Base-by-base conservation (phyloP, 768 basidiomycete species). In the Panus rudis region DNA sequence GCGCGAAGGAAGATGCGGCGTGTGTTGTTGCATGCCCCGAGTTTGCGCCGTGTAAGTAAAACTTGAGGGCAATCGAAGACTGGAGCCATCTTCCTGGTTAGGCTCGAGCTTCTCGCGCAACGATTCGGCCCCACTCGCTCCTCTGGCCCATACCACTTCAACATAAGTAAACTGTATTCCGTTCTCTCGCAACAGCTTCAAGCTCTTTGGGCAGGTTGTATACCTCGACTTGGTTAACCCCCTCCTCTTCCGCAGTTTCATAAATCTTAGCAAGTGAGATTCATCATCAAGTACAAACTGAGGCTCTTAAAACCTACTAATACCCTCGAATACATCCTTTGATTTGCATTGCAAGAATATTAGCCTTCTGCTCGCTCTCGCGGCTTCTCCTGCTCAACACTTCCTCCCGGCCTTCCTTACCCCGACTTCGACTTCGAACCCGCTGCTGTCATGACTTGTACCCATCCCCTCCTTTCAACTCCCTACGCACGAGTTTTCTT, bases 1-100 rank as follows among this genome's bases (percentile, higher is more conserved):
- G 92, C 92, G 31, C 82, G 92, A 47, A 76, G 92, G 53, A 96
- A 97, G 74, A 94, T 94, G 90, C 78, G 96, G 43, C 87, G 92
- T 53, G 92, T 93, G 30, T 77, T 97, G 16, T 90, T 97, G n/a
- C 40, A 93, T 96, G 59, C 96, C 94, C 81, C 84, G 92, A 52
- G 94, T 97, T 54, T 88, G 92, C 49, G 92, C 92, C 54, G 90
- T 93, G 65, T 92, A 93, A 79, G 87, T 80, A 28, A n/a, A n/a
- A n/a, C n/a, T 20, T 54, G 50, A n/a, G n/a, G n/a, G n/a, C 28
- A 21, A 23, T 23, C 14, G n/a, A 23, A 17, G 21, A 22, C 12
- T 34, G 37, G 25, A 37, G 19, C 1, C n/a, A n/a, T n/a, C n/a
- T n/a, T n/a, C n/a, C n/a, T n/a, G n/a, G n/a, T n/a, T n/a, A n/a